Base-by-base conservation (phyloP, 306 rosid genomes). In the Senna tora region DNA sequence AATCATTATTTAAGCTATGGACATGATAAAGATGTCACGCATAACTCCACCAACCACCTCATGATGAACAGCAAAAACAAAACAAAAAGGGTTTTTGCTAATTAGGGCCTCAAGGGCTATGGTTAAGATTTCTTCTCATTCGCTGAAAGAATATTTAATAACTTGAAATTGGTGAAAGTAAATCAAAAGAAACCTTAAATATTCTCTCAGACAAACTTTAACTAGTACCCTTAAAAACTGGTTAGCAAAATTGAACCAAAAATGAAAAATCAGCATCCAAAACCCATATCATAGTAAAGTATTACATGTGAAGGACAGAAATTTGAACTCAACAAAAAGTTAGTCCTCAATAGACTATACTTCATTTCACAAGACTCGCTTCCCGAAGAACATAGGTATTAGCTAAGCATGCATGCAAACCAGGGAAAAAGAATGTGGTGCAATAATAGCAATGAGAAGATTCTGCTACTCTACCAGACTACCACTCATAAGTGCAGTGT, bases 21-120 rank as follows among this genome's bases (percentile, higher is more conserved):
- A 64, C 69, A 42, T 22, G 71, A 65, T 12, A 46, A 30, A 34
- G 41, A 45, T 65, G 55, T 65, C 56, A 22, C 41, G 15, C 56
- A 65, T 28, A 12, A 45, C 38, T 65, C 71, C 71, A 65, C 55
- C 71, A 65, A 65, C 54, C 55, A 45, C 19, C 6, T 64, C 52
- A 64, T 64, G 20, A 65, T 42, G 71, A 65, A 11, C 22, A 46
- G 20, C 15, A 45, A 65, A 43, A 22, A 16, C n/a, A n/a, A n/a
- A n/a, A n/a, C n/a, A n/a, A n/a, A n/a, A n/a, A n/a, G n/a, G n/a
- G n/a, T n/a, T n/a, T n/a, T n/a, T n/a, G n/a, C n/a, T n/a, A n/a
- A n/a, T n/a, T n/a, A n/a, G n/a, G n/a, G n/a, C n/a, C n/a, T n/a
- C n/a, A n/a, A n/a, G n/a, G n/a, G n/a, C n/a, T n/a, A n/a, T n/a